A percentile compares a stretch with the other conserved stretches of the same genome.
Conservation (phyloP, 2,329 filamentous ascomycete species). For the Fusarium compactum region DNA sequence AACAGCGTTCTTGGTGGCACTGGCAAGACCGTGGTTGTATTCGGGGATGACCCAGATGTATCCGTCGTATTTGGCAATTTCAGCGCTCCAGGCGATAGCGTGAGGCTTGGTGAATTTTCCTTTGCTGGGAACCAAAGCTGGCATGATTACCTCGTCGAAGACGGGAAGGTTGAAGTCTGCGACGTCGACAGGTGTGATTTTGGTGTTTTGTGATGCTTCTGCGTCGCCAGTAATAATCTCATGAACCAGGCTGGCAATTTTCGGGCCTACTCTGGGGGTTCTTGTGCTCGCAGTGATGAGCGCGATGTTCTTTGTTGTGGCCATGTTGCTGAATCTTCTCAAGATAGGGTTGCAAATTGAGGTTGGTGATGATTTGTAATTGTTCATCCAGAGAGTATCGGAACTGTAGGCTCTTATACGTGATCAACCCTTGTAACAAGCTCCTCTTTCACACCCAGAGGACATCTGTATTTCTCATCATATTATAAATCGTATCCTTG, state of each 20-base stretch:
- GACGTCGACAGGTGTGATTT: constrained; percentile 23
- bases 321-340: background rate
- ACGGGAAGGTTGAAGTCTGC: constrained; percentile 55
- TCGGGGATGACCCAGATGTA: constrained; percentile 65
- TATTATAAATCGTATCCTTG: background rate
- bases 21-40: constrained; percentile 69
- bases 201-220: background rate
- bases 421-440: background rate
- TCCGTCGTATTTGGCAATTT: constrained; percentile 58
- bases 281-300: constrained; percentile 29
- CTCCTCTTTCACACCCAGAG: background rate
- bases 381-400: too few relatives aligned
- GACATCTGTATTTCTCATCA: background rate
- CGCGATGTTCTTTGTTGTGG: constrained; percentile 19
- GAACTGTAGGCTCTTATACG: background rate
- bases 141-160: constrained; percentile 58
- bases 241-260: constrained; percentile 4
- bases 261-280: constrained; percentile 18
- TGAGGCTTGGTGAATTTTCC: constrained; percentile 55
- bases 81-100: constrained; percentile 58
- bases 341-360: background rate
- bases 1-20: constrained; percentile 70
- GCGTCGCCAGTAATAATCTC: constrained; percentile 20
- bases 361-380: background rate
- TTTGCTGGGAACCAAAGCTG: constrained; percentile 52